Percentiles rank a stretch among this genome's conserved stretches.
Evolutionary conservation across 306 rosid species (phyloP).

Genomic region (Nissolia schottii): DNA sequence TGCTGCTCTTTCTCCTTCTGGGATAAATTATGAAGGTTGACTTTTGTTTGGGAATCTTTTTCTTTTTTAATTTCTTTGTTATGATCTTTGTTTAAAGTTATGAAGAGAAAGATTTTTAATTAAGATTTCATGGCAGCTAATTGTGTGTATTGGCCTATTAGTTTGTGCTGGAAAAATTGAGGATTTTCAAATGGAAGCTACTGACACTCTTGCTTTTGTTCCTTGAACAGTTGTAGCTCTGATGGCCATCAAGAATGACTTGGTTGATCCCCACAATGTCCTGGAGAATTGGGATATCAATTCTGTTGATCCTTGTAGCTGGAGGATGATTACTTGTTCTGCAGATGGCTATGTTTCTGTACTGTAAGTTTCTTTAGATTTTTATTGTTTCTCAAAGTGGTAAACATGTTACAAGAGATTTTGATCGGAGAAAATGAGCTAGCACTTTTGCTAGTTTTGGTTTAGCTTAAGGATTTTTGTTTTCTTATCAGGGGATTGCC

Average conservation of each 20-base stretch:
- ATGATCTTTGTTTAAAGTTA: slow-evolving; percentile 3
- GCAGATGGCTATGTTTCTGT: slow-evolving; percentile 84
- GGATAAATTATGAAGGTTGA: slow-evolving; percentile 92
- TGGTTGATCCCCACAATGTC: slow-evolving; percentile 85
- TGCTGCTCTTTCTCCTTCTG: slow-evolving; percentile 92
- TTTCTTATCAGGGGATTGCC: slow-evolving; percentile 72
- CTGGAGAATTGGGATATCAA: slow-evolving; percentile 89
- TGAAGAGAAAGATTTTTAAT: slow-evolving; percentile 8
- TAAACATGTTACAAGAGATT: neutral
- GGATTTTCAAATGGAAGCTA: slow-evolving; percentile 1
- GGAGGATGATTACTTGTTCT: slow-evolving; percentile 98
- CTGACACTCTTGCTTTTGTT: slow-evolving; percentile 11
- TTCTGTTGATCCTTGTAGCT: slow-evolving; percentile 99
- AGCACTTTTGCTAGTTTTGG: neutral
- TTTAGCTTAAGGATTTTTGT: slow-evolving; percentile 2
- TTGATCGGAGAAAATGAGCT: neutral
- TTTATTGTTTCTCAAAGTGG: neutral
- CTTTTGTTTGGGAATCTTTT: neutral
- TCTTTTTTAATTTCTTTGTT: neutral
- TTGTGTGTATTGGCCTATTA: neutral
- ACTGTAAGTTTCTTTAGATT: slow-evolving; percentile 55
- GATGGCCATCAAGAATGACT: slow-evolving; percentile 70
- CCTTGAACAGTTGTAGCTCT: slow-evolving; percentile 74
- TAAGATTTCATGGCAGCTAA: slow-evolving; percentile 4
- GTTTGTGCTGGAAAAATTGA: slow-evolving; percentile 1